Evolutionary conservation across 192 early-diverging fungal genomes (phyloP).

Genomic region (Podila epicladia): DNA sequence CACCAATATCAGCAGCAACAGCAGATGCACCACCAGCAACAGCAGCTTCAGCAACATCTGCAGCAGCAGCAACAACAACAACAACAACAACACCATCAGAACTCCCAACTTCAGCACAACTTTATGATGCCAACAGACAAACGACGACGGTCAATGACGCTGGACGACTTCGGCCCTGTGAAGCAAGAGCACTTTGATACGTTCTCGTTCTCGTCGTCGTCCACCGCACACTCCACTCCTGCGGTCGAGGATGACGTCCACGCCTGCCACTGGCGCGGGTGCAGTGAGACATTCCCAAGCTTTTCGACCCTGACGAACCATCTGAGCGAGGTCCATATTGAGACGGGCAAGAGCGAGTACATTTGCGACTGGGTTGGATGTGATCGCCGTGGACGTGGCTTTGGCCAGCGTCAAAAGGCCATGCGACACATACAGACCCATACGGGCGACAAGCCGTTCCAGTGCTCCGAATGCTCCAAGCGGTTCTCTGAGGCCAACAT

Average conservation of each 20-base stretch:
- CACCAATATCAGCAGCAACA: too few relatives aligned
- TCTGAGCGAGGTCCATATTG: slow-evolving; percentile 67
- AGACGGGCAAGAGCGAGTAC: slow-evolving; percentile 57
- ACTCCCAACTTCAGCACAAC: not conserved
- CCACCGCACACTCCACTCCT: not conserved
- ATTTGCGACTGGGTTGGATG: slow-evolving; percentile 54
- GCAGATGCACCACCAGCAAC: too few relatives aligned
- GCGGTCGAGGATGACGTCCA: slow-evolving; percentile 49
- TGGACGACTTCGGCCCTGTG: not conserved
- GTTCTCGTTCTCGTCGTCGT: not conserved
- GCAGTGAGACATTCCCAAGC: slow-evolving; percentile 59
- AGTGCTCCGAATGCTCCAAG: slow-evolving; percentile 76
- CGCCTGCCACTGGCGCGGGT: slow-evolving; percentile 78
- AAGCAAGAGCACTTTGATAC: slow-evolving; percentile 1
- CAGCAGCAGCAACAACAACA: too few relatives aligned
- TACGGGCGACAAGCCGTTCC: slow-evolving; percentile 79
- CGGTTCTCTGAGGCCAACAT: slow-evolving; percentile 79
- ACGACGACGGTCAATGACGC: not conserved
- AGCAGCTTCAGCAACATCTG: too few relatives aligned
- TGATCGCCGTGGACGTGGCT: slow-evolving; percentile 47
- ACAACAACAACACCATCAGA: too few relatives aligned
- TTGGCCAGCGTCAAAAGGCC: slow-evolving; percentile 59
- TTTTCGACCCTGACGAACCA: slow-evolving; percentile 69
- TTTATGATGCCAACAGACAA: not conserved
- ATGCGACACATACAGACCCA: slow-evolving; percentile 86